Conservation (phyloP, 1,284 basidiomycete species). For the Golubevia sp. region DNA sequence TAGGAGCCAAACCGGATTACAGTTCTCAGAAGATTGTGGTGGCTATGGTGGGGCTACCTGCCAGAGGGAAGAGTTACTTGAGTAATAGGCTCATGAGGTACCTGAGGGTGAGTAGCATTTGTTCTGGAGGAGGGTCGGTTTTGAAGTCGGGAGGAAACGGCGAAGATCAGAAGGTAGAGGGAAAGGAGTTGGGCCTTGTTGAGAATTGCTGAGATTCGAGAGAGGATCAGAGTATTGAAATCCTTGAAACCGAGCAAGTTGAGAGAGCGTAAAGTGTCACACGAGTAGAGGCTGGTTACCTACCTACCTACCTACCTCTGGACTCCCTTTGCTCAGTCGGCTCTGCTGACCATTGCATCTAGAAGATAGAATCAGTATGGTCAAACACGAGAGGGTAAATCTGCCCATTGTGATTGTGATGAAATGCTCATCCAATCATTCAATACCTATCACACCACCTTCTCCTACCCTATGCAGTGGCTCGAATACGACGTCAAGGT, state of each 20-base stretch:
- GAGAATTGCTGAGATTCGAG: constrained; percentile 7
- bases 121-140: neutral
- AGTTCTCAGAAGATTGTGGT: constrained; percentile 98
- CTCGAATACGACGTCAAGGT: constrained; percentile 98
- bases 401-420: no score
- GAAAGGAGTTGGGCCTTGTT: constrained; percentile 36
- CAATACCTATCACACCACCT: no score
- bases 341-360: no score
- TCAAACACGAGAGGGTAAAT: no score
- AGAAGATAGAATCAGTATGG: no score
- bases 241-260: no score
- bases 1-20: constrained; percentile 94
- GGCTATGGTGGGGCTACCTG: constrained; percentile 76
- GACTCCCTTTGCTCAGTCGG: no score
- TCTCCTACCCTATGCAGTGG: constrained; percentile 70
- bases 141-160: neutral
- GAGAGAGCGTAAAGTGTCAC: no score
- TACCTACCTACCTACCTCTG: neutral
- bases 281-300: no score
- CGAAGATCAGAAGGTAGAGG: neutral
- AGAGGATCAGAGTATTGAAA: no score
- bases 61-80: constrained; percentile 57
- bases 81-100: constrained; percentile 61
- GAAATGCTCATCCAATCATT: no score
- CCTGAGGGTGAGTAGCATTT: constrained; percentile 26